A percentile compares a stretch with the other conserved stretches of the same genome.
Evolutionary conservation across 192 early-diverging fungal genomes (phyloP).

Genomic region (Coemansia sp.): DNA sequence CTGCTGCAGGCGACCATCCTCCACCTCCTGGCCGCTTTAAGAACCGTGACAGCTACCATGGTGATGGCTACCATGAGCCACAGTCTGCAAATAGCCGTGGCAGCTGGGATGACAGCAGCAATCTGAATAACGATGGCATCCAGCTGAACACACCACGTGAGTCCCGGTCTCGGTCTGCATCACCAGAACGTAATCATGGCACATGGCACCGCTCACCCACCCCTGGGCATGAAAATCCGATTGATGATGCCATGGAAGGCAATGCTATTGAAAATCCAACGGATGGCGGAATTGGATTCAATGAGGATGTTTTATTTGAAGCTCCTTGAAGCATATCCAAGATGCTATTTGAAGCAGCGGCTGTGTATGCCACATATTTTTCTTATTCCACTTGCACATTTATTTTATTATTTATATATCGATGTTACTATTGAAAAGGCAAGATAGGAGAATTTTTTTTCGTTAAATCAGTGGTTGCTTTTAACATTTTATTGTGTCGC

Average conservation of each 20-base stretch:
- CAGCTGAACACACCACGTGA: background rate
- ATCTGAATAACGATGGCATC: background rate
- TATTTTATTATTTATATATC: no score
- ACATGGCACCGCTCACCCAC: conserved; percentile 5
- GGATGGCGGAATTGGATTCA: background rate
- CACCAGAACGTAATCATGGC: background rate
- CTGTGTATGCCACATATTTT: no score
- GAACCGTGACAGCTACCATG: background rate
- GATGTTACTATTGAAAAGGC: no score
- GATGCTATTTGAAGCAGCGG: no score
- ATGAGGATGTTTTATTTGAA: conserved; percentile 18
- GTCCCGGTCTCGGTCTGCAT: conserved; percentile 5
- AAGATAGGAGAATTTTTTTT: no score
- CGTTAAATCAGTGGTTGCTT: no score
- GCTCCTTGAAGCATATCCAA: conserved; percentile 12
- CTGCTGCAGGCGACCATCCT: background rate
- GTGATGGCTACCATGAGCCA: background rate
- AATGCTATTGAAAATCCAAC: background rate
- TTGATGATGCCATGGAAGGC: background rate
- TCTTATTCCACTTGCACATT: no score
- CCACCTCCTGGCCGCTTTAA: background rate
- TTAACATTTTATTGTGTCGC: no score
- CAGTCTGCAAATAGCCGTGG: conserved; percentile 1
- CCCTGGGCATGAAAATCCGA: background rate
- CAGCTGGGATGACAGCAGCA: background rate